Conservation (phyloP, 1,284 basidiomycete species). For the Austropuccinia psidii region DNA sequence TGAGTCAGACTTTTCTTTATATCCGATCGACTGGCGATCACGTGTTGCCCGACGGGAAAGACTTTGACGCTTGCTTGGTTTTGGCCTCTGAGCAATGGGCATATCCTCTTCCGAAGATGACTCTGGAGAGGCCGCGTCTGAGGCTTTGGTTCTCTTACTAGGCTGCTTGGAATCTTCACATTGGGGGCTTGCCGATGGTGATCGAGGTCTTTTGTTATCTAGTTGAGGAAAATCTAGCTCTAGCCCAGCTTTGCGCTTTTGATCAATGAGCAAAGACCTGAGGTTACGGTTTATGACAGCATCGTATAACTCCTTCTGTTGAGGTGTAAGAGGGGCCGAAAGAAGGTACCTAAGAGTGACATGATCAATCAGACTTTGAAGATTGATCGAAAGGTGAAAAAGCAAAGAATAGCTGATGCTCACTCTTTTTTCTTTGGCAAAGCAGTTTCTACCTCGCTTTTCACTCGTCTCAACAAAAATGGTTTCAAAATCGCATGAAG, state of each 20-base stretch:
- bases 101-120: conserved; percentile 8
- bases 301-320: conserved; percentile 77
- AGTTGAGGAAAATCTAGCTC: neutral
- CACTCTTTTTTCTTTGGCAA: conserved; percentile 81
- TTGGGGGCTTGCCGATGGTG: neutral
- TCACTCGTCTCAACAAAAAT: conserved; percentile 85
- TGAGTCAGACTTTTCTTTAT: conserved; percentile 17
- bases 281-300: conserved; percentile 48
- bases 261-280: conserved; percentile 43
- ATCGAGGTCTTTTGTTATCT: neutral
- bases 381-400: neutral
- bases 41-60: neutral
- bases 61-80: neutral
- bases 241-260: conserved; percentile 33
- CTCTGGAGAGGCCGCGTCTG: neutral
- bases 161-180: neutral
- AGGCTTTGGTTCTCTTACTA: neutral
- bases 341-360: conserved; percentile 55
- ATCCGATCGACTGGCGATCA: neutral
- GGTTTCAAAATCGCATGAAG: conserved; percentile 89
- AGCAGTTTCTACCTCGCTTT: conserved; percentile 76
- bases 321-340: conserved; percentile 74
- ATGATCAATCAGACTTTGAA: neutral
- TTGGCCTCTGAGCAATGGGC: neutral
- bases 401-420: conserved; percentile 16